A percentile compares a stretch with the other conserved stretches of the same genome.
Evolutionary conservation across 495 filamentous ascomycete species (phyloP).

Genomic region (Pyronema omphalodes): DNA sequence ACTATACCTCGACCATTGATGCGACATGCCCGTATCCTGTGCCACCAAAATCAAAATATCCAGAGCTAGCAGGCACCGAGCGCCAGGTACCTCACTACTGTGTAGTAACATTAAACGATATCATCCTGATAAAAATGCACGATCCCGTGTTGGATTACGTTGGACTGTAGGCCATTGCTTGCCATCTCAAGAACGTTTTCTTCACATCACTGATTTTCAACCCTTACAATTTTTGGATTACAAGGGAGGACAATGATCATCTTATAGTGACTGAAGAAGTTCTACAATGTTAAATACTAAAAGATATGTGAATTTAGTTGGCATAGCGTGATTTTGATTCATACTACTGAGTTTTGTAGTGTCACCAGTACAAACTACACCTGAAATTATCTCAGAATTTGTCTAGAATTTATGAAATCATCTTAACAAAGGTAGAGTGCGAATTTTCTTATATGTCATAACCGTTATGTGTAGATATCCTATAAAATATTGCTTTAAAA

Average conservation of each 20-base stretch:
- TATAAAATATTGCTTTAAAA: conserved; percentile 82
- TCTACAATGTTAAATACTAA: conserved; percentile 41
- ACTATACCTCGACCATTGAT: too few species aligned
- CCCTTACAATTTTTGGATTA: background rate
- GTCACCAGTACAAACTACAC: conserved; percentile 74
- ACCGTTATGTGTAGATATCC: conserved; percentile 36
- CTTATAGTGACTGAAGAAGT: conserved; percentile 34
- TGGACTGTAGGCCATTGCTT: conserved; percentile 50
- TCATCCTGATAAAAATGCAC: conserved; percentile 12
- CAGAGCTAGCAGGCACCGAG: conserved; percentile 46
- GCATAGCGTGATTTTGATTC: conserved; percentile 53
- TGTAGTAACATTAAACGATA: background rate
- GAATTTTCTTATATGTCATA: background rate
- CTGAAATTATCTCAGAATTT: conserved; percentile 82
- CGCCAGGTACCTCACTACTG: conserved; percentile 2
- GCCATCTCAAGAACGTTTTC: conserved; percentile 80
- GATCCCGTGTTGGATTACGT: conserved; percentile 36
- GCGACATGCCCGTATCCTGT: conserved; percentile 44
- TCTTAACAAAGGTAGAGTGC: background rate
- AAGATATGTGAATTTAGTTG: conserved; percentile 61
- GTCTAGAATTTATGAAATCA: conserved; percentile 39
- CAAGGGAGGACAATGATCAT: conserved; percentile 1
- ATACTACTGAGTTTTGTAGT: conserved; percentile 65
- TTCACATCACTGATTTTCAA: conserved; percentile 50
- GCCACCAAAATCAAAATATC: conserved; percentile 40